Evolutionary conservation across 441 rosid species (phyloP).

Genomic region (Kokia cookei): DNA sequence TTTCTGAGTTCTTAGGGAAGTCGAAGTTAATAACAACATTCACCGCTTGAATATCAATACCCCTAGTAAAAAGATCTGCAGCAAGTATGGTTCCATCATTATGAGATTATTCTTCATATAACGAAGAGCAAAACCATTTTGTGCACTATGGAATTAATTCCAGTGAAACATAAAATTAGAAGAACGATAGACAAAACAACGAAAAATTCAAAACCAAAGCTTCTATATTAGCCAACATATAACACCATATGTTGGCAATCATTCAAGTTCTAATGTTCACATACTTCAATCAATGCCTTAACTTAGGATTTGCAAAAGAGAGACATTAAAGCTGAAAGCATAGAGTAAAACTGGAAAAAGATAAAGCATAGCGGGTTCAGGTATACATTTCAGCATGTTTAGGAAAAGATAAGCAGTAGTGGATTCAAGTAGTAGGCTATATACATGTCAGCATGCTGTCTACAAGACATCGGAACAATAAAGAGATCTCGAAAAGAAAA

Average conservation of each 20-base stretch:
- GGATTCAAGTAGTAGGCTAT: neutral
- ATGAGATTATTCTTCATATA: constrained; percentile 14
- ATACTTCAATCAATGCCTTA: neutral
- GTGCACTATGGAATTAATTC: neutral
- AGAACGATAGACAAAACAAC: neutral
- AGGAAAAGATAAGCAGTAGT: neutral
- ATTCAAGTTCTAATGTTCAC: neutral
- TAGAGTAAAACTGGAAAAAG: neutral
- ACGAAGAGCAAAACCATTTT: neutral
- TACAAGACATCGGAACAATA: neutral
- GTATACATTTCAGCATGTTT: neutral
- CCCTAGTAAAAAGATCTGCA: constrained; percentile 93
- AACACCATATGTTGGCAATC: neutral
- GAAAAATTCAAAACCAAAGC: neutral
- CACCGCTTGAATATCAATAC: constrained; percentile 97
- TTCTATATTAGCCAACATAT: neutral
- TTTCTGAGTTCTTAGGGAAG: constrained; percentile 92
- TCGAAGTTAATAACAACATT: constrained; percentile 97
- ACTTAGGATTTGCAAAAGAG: neutral
- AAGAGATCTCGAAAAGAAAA: neutral
- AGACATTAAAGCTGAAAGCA: neutral
- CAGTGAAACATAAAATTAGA: neutral
- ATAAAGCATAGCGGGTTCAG: neutral
- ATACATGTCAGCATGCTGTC: neutral
- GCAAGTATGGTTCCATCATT: constrained; percentile 3